These are phyloP conservation scores for Yarrowia alimentaria DNA, from an alignment of 805 yeast species.

Conservation along the genomic window DNA sequence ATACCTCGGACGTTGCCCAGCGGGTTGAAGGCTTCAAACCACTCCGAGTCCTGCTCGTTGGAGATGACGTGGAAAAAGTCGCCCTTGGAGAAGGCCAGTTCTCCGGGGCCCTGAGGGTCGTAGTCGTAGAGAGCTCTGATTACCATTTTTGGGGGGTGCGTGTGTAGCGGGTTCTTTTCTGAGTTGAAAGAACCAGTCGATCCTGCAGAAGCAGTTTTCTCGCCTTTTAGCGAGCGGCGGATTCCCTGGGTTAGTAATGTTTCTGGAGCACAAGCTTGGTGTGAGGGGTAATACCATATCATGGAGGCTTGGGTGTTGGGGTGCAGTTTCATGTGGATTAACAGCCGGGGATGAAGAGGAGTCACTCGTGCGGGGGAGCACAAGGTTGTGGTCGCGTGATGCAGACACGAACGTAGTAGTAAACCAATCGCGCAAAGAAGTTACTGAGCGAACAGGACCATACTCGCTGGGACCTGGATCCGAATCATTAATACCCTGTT, in stretches of 20 bases:
- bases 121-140: conserved; percentile 80
- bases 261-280: no score
- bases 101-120: conserved; percentile 75
- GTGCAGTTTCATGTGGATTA: no score
- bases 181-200: conserved; percentile 31
- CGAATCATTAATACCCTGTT: no score
- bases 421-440: no score
- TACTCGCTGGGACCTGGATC: no score
- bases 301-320: no score
- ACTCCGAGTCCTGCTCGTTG: conserved; percentile 55
- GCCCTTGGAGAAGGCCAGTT: conserved; percentile 72
- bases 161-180: conserved; percentile 37
- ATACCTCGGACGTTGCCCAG: conserved; percentile 71
- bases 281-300: no score
- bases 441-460: no score
- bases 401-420: no score
- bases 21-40: conserved; percentile 91
- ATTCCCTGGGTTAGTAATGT: conserved; percentile 36
- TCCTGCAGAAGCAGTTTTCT: conserved; percentile 37
- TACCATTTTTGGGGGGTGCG: conserved; percentile 69
- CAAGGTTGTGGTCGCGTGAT: no score
- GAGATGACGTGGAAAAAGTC: conserved; percentile 84
- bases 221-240: conserved; percentile 40
- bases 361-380: no score
- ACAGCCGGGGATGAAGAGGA: no score